phyloP scores from a whole-genome alignment of 1,139 yeast species.

The Suhomyces choctaworum region DNA sequence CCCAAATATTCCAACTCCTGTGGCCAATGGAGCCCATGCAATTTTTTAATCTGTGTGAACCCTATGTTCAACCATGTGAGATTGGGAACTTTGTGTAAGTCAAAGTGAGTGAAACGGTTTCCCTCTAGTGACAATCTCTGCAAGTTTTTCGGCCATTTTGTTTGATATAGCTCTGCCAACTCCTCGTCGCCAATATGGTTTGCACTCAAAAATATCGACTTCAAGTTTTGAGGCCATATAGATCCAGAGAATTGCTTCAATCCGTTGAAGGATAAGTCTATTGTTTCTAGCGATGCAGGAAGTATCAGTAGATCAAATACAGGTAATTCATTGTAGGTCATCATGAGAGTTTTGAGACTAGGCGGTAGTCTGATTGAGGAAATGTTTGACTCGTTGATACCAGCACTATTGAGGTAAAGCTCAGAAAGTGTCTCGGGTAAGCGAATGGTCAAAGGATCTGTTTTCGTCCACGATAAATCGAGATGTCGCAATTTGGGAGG shows the following conservation, averaged over 20 bases:
- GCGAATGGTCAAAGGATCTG: constrained; percentile 17
- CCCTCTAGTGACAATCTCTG: constrained; percentile 26
- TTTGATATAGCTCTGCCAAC: constrained; percentile 17
- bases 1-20: constrained; percentile 16
- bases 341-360: constrained; percentile 33
- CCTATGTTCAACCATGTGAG: constrained; percentile 7
- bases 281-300: constrained; percentile 28
- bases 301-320: constrained; percentile 24
- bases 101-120: constrained; percentile 26
- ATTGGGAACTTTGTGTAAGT: constrained; percentile 25
- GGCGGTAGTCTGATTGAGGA: constrained; percentile 21
- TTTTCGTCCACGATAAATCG: constrained; percentile 39
- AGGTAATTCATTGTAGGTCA: constrained; percentile 31
- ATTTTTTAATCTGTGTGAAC: neutral
- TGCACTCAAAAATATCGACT: constrained; percentile 27
- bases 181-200: constrained; percentile 25
- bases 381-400: constrained; percentile 20
- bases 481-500: constrained; percentile 25
- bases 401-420: constrained; percentile 35
- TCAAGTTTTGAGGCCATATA: constrained; percentile 31
- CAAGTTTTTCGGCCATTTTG: constrained; percentile 29
- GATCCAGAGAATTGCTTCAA: constrained; percentile 18
- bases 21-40: constrained; percentile 14
- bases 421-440: constrained; percentile 25
- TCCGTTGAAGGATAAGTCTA: constrained; percentile 31